A percentile compares a stretch with the other conserved stretches of the same genome.
Conservation (phyloP, 2,329 filamentous ascomycete species). For the Grosmannia huntii region DNA sequence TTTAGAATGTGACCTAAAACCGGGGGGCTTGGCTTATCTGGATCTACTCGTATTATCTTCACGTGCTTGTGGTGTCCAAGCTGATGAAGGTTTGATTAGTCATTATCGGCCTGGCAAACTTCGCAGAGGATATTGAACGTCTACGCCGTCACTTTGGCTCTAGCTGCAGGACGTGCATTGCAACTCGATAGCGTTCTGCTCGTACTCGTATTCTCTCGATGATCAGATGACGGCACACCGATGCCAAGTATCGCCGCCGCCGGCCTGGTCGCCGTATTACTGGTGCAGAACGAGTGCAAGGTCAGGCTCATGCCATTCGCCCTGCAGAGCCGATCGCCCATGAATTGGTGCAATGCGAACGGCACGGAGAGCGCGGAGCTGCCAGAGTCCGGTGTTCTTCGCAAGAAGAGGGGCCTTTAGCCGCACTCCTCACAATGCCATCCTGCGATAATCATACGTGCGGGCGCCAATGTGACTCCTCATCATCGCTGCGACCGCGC, state of each 20-base stretch:
- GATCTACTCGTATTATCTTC: conserved; percentile 1
- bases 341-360: neutral
- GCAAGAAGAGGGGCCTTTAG: neutral
- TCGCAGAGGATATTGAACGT: neutral
- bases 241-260: neutral
- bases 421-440: neutral
- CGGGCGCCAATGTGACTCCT: neutral
- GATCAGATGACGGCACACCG: neutral
- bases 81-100: neutral
- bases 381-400: neutral
- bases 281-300: neutral
- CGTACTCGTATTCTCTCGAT: neutral
- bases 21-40: neutral
- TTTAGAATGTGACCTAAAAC: neutral
- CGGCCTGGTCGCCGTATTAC: neutral
- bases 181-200: neutral
- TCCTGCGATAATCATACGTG: neutral
- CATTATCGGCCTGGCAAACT: neutral
- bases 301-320: neutral
- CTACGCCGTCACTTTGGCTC: neutral
- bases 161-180: neutral
- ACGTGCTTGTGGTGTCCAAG: neutral
- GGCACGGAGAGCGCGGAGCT: neutral
- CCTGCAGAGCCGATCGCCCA: neutral
- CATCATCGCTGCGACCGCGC: conserved; percentile 1